Evolutionary conservation across 768 basidiomycete genomes (phyloP), one percentile per base, ranked within the genome.

Genomic region (Mycena polygramma): DNA sequence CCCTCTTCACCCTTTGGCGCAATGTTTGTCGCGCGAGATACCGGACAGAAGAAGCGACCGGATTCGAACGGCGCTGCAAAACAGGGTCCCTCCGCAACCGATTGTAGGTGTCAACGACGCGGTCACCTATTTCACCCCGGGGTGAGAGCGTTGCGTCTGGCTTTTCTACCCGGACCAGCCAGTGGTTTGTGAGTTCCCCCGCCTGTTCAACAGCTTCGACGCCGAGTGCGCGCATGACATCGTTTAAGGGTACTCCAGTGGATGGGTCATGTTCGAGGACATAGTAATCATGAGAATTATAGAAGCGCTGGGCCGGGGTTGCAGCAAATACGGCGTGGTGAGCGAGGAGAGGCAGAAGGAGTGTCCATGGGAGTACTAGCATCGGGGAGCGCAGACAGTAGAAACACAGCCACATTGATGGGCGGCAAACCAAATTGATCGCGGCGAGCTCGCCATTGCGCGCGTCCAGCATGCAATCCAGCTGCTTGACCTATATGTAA

Each of bases 231-330:
- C 77, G 55, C 8, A 90, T 86, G 66, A 92, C 85, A 71, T 93
- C 90, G 65, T 81, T 80, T 70, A 94, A 86, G 73, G 90, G 86
- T 73, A 87, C 85, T 70, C 83, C 82, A 53, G 70, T 45, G 8
- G 77, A 75, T 53, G 93, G 88, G 74, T 86, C 80, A 75, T 93
- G 89, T 74, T 91, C 90, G 36, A 95, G 76, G 62, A 92, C 88
- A 83, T 97, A 98, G 83, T 99, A 99, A 75, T 92, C 85, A 80
- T 94, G 90, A 17, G 88, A 86, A 68, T 84, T 77, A 73, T 94
- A 91, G 48, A 81, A 82, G 35, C 87, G 87, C 72, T 83, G 87
- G 61, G 83, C 79, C n/a, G 87, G 88, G 30, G 77, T 69, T 24
- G 82, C 77, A 48, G 83, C 82, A 63, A 77, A 69, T 52, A 76